A percentile compares a stretch with the other conserved stretches of the same genome.
These are phyloP conservation scores for Clonostachys sp. DNA, from an alignment of 2,329 filamentous ascomycete species.

Conservation along the genomic window DNA sequence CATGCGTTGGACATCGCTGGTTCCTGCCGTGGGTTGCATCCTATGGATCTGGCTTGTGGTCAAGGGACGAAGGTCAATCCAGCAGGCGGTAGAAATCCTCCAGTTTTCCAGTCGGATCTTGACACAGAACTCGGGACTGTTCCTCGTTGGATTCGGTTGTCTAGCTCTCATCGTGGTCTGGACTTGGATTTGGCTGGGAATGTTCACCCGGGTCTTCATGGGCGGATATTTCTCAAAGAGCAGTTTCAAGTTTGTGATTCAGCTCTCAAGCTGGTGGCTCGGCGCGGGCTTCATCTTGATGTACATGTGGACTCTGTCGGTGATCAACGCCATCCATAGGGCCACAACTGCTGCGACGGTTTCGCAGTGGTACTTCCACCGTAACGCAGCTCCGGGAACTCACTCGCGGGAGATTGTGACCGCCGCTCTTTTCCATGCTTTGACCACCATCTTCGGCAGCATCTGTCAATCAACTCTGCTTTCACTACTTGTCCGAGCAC, in stretches of 20 bases:
- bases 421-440: conserved; percentile 76
- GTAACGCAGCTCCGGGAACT: conserved; percentile 72
- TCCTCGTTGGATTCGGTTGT: conserved; percentile 77
- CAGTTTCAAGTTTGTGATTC: conserved; percentile 69
- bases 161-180: conserved; percentile 74
- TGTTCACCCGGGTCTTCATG: conserved; percentile 94
- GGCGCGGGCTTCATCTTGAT: conserved; percentile 88
- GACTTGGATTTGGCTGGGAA: conserved; percentile 94
- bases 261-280: conserved; percentile 89
- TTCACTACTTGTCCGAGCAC: conserved; percentile 75
- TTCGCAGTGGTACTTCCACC: conserved; percentile 98
- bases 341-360: conserved; percentile 91
- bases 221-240: conserved; percentile 74
- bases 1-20: conserved; percentile 82
- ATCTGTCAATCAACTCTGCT: conserved; percentile 85
- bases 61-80: conserved; percentile 74
- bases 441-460: conserved; percentile 85
- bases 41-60: conserved; percentile 83
- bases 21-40: conserved; percentile 69
- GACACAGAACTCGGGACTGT: conserved; percentile 75
- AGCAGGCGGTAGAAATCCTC: conserved; percentile 80
- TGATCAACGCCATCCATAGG: conserved; percentile 84
- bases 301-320: conserved; percentile 90
- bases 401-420: conserved; percentile 76
- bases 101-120: conserved; percentile 91